Evolutionary conservation across 768 basidiomycete species (phyloP), one percentile per base, ranked within the genome.

Genomic region (Rhizopogon roseolus): DNA sequence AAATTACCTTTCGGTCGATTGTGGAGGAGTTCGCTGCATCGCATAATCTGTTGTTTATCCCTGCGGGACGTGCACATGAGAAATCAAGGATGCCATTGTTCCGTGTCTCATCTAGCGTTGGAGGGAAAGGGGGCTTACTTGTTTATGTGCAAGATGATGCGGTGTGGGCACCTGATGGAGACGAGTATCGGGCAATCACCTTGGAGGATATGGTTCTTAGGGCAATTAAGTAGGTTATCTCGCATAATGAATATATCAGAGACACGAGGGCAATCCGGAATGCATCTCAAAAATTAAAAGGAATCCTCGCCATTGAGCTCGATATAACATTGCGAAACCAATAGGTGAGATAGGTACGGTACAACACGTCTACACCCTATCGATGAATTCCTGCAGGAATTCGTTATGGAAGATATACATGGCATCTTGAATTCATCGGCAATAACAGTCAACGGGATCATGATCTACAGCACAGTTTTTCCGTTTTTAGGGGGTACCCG

Each of bases 131-230:
- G 8, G 96, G 96, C 0, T 64, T 98, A 41, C 73, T 93, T 60
- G 86, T 97, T 22, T 99, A 96, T 71, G 81, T 98, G 41, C 74
- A 84, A 59, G 94, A 97, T 62, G 94, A 97, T 71, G 95, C 94
- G 1, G 91, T 98, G 13, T 98, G 95, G 88, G 87, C 88, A 3
- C 77, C 82, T 8, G 81, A 84, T 22, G 73, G 72, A 32, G 84
- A 84, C 16, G 77, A 81, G 13, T 90, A 84, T 66, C 75, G 80
- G 55, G 94, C 95, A 4, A 85, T 98, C 27, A 75, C 85, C 8
- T 68, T 98, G 65, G 93, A 96, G 62, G 88, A 91, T 56, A 93
- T 98, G 93, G 88, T 96, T 37, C 57, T 81, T 28, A 77, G 81
- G 56, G 86, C 86, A 4, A 74, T 65, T 50, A 70, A 64, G 28